These are phyloP conservation scores for Aspergillus sp. DNA, from an alignment of 2,329 filamentous ascomycete genomes.

Conservation along the genomic window DNA sequence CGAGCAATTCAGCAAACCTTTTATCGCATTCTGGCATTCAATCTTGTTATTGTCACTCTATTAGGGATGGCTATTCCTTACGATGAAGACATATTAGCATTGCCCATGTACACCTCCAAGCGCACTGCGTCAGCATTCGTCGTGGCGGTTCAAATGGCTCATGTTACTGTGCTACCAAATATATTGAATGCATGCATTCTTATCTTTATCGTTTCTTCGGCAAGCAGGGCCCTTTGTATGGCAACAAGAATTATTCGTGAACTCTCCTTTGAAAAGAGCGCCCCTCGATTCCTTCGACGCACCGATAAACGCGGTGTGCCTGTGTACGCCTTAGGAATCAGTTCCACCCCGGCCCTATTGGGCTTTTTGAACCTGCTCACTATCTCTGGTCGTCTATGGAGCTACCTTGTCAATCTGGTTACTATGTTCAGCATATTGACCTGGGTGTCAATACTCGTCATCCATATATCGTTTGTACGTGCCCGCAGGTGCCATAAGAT, in stretches of 20 bases:
- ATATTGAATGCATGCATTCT: slow-evolving; percentile 73
- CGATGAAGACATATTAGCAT: slow-evolving; percentile 58
- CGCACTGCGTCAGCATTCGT: slow-evolving; percentile 70
- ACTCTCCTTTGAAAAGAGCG: slow-evolving; percentile 69
- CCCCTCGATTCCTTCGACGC: slow-evolving; percentile 67
- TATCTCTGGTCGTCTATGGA: slow-evolving; percentile 58
- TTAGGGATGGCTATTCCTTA: slow-evolving; percentile 76
- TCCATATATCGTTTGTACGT: slow-evolving; percentile 65
- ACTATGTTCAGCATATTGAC: slow-evolving; percentile 66
- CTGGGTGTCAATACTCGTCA: slow-evolving; percentile 67
- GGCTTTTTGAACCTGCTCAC: slow-evolving; percentile 65
- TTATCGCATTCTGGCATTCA: slow-evolving; percentile 78
- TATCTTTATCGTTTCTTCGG: slow-evolving; percentile 71
- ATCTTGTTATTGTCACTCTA: slow-evolving; percentile 70
- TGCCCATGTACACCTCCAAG: slow-evolving; percentile 42
- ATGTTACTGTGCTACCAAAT: slow-evolving; percentile 63
- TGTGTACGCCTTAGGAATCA: slow-evolving; percentile 62
- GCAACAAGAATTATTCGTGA: slow-evolving; percentile 70
- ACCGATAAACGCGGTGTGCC: slow-evolving; percentile 71
- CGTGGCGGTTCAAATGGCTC: slow-evolving; percentile 64
- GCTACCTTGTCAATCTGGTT: slow-evolving; percentile 65
- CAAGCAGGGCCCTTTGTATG: slow-evolving; percentile 75
- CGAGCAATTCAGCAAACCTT: slow-evolving; percentile 77
- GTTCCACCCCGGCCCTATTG: slow-evolving; percentile 61
- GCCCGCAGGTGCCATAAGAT: slow-evolving; percentile 62